Conservation (phyloP, 2,329 filamentous ascomycete species). For the Ciborinia camelliae region DNA sequence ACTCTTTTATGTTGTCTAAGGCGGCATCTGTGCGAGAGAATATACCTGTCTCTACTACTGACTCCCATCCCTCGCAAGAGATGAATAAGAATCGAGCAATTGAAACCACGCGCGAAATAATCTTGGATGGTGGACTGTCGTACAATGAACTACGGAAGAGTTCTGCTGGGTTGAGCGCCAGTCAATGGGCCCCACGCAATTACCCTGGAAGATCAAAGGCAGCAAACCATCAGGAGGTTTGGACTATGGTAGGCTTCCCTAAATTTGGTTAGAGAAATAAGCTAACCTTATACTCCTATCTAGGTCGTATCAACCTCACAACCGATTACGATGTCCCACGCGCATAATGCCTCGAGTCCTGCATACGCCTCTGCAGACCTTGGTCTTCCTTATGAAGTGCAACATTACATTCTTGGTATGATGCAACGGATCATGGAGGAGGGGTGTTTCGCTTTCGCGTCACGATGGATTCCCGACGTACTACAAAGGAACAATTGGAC, state of each 20-base stretch:
- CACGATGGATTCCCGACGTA: constrained; percentile 32
- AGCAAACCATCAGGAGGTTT: constrained; percentile 24
- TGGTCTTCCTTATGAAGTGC: constrained; percentile 38
- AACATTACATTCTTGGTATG: constrained; percentile 36
- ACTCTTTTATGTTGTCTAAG: not conserved
- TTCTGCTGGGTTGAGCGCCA: constrained; percentile 19
- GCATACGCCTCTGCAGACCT: constrained; percentile 24
- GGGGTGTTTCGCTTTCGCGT: constrained; percentile 35
- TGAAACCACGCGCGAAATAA: not conserved
- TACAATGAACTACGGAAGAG: not conserved
- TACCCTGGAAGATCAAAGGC: constrained; percentile 7
- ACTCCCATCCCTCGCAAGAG: not conserved
- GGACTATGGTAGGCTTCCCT: constrained; percentile 28
- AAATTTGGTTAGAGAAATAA: constrained; percentile 9
- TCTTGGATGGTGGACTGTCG: not conserved
- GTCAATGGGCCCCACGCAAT: constrained; percentile 34
- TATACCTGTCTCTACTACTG: not conserved
- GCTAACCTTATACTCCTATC: constrained; percentile 7
- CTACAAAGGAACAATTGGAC: constrained; percentile 31
- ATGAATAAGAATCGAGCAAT: not conserved
- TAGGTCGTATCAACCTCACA: constrained; percentile 5
- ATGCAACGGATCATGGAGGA: constrained; percentile 37
- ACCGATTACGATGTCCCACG: not conserved
- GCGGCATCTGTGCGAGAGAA: constrained; percentile 2
- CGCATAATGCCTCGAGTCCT: constrained; percentile 6